Base-by-base conservation (phyloP, 192 early-diverging fungal species). In the Backusella tuberculispora region DNA sequence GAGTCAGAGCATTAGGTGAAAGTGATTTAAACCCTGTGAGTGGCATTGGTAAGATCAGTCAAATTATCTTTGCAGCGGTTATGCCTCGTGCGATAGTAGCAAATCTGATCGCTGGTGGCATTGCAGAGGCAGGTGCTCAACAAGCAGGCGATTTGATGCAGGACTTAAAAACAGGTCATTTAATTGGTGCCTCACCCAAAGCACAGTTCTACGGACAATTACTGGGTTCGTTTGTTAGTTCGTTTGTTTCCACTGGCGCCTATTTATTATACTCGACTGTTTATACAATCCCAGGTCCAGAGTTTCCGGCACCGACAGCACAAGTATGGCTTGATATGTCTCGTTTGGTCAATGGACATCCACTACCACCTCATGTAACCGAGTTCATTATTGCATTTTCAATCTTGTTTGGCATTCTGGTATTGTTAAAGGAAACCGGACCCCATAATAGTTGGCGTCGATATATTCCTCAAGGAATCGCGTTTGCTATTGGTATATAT, bases 101-200 rank as follows among this genome's bases (percentile, higher is more conserved):
- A 63, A 94, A 95, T 83, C 68, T 95, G 74, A 86, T 94, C 46
- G 90, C 92, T 21, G 94, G 94, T 48, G 88, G 90, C 17, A 89
- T 95, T 63, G 92, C 94, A 12, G 92, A 92, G 66, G 90, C 91
- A 17, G 92, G 79, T 21, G 87, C 88, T 12, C 88, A 90, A 70
- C 90, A 90, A 76, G 86, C 88, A 14, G 91, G 71, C 26, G 93
- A 94, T 73, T 73, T 81, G 14, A 81, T 81, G 80, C 80, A 81
- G 78, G 95, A 96, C 77, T 77, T 96, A 40, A 96, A 96, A 71
- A 96, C 95, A 10, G 95, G 95, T 2, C 92, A 96, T 69, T 40
- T 96, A 40, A 87, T 96, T 48, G 86, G 87, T n/a, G 95, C 95
- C 8, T 93, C 92, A 0, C 95, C 95, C 4, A 87, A 90, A 60